Percentiles rank a stretch among this genome's conserved stretches.
These are phyloP conservation scores for Entomortierella parvispora DNA, from an alignment of 192 early-diverging fungal species.

Conservation along the genomic window DNA sequence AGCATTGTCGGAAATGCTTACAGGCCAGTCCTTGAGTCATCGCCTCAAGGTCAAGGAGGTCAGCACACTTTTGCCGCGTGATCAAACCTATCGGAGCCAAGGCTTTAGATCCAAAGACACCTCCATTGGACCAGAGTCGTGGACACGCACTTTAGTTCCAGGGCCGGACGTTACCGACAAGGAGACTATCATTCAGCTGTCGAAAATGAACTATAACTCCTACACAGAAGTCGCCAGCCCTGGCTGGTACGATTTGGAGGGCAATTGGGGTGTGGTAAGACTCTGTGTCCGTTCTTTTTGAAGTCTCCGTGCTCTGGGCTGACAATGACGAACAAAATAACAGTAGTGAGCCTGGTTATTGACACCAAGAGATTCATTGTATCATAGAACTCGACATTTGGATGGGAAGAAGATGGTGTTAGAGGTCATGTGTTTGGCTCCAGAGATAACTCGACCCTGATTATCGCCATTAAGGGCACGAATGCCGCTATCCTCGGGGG, in stretches of 20 bases:
- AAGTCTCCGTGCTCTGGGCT: not conserved
- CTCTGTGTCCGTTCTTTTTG: not conserved
- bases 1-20: conserved; percentile 8
- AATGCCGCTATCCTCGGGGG: conserved; percentile 71
- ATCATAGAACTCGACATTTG: conserved; percentile 70
- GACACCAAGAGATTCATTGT: not conserved
- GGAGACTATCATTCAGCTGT: conserved; percentile 76
- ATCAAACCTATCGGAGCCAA: conserved; percentile 26
- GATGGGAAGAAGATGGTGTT: conserved; percentile 78
- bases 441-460: conserved; percentile 67
- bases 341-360: conserved; percentile 2
- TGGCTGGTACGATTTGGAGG: conserved; percentile 77
- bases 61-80: conserved; percentile 17
- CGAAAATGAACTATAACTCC: conserved; percentile 86
- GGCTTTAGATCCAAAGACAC: conserved; percentile 32
- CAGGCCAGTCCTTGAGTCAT: conserved; percentile 27
- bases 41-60: conserved; percentile 23
- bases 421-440: conserved; percentile 91
- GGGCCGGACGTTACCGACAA: conserved; percentile 82
- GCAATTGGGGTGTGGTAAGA: conserved; percentile 67
- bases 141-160: conserved; percentile 15
- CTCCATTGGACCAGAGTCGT: conserved; percentile 33
- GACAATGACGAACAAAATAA: not conserved
- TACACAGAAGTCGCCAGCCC: conserved; percentile 73
- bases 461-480: conserved; percentile 92